A percentile compares a stretch with the other conserved stretches of the same genome.
Conservation (phyloP, 208 protist species). For the Crithidia brevicula region DNA sequence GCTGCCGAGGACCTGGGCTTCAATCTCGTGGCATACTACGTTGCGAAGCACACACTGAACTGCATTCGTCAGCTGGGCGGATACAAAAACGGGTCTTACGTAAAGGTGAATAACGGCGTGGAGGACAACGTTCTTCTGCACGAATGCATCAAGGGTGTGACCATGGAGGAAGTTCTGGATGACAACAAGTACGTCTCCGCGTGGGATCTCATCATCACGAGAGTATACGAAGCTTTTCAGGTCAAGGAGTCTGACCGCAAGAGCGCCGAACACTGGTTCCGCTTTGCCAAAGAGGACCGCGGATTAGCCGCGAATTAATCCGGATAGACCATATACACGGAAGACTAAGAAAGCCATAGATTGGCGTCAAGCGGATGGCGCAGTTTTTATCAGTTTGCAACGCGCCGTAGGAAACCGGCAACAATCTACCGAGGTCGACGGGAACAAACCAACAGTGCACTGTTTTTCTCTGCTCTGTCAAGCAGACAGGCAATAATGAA, state of each 20-base stretch:
- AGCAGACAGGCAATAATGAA: no score
- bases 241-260: conserved; percentile 55
- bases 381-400: no score
- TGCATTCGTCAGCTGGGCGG: conserved; percentile 87
- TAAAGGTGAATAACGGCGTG: conserved; percentile 88
- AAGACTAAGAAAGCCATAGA: no score
- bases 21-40: conserved; percentile 91
- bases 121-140: conserved; percentile 93
- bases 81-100: conserved; percentile 89
- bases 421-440: no score
- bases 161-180: conserved; percentile 64
- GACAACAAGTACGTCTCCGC: conserved; percentile 42
- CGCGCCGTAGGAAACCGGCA: no score
- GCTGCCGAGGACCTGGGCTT: conserved; percentile 85
- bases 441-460: no score
- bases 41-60: conserved; percentile 94
- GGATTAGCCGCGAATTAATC: not conserved
- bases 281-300: conserved; percentile 27
- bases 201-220: conserved; percentile 79
- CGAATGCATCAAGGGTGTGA: conserved; percentile 75
- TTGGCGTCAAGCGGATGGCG: no score
- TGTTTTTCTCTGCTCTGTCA: no score
- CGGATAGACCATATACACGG: no score
- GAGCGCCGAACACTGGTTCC: conserved; percentile 58
- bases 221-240: conserved; percentile 87